Conservation (phyloP, 148 eudicot species). For the Beta vulgaris region DNA sequence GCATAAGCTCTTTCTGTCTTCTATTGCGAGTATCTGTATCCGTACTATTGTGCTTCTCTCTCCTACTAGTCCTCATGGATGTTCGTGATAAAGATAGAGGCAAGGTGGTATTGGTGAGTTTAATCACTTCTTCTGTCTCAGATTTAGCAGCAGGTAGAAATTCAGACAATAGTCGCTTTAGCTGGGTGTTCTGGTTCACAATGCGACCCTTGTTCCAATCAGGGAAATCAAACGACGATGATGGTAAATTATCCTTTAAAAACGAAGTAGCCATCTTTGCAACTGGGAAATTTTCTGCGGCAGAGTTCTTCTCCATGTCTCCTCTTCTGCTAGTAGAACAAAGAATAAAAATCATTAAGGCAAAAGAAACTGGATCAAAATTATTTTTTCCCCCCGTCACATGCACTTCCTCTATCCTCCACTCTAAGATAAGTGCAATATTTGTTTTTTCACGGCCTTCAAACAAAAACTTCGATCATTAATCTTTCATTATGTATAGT, state of each 20-base stretch:
- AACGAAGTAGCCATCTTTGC: constrained; percentile 68
- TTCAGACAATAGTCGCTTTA: constrained; percentile 56
- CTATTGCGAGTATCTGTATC: constrained; percentile 32
- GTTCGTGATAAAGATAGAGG: constrained; percentile 36
- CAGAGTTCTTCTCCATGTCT: constrained; percentile 74
- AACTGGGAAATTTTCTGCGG: constrained; percentile 66
- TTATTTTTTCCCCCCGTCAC: neutral
- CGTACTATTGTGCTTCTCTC: constrained; percentile 33
- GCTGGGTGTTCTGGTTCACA: constrained; percentile 65
- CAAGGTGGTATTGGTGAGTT: constrained; percentile 49
- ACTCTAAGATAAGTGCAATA: no score
- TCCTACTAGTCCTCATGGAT: constrained; percentile 26
- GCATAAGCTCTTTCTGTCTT: constrained; percentile 45
- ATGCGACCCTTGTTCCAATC: constrained; percentile 94
- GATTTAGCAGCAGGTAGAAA: constrained; percentile 36
- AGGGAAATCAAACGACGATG: constrained; percentile 67
- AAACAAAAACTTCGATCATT: no score
- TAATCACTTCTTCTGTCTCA: constrained; percentile 30
- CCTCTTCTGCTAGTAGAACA: constrained; percentile 63
- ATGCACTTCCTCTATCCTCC: neutral
- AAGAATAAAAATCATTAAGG: neutral
- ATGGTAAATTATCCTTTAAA: constrained; percentile 50
- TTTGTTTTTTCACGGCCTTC: no score
- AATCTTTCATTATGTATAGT: no score
- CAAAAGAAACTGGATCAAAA: neutral